A percentile compares a stretch with the other conserved stretches of the same genome.
Evolutionary conservation across 2,329 filamentous ascomycete genomes (phyloP).

Genomic region (Cytospora chrysosperma): DNA sequence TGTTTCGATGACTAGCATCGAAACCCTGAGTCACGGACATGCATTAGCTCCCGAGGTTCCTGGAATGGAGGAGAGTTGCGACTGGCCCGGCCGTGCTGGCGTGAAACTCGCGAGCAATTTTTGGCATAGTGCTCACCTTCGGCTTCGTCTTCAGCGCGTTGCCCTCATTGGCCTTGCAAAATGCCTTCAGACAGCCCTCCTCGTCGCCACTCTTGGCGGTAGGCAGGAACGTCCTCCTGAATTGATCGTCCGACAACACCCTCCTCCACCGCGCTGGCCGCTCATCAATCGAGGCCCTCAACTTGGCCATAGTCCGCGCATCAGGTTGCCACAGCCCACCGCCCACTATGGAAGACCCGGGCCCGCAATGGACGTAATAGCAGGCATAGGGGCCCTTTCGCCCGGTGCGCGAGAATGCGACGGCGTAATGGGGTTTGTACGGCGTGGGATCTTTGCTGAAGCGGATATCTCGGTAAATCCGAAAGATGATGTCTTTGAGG

Average conservation of each 20-base stretch:
- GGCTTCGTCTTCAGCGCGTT: slow-evolving; percentile 82
- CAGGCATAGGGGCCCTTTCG: slow-evolving; percentile 83
- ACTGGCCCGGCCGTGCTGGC: neutral
- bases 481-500: slow-evolving; percentile 73
- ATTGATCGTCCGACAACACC: slow-evolving; percentile 58
- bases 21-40: slow-evolving; percentile 61
- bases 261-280: slow-evolving; percentile 68
- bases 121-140: slow-evolving; percentile 59
- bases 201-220: slow-evolving; percentile 50
- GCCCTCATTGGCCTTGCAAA: slow-evolving; percentile 66
- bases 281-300: slow-evolving; percentile 75
- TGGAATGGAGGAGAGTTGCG: neutral
- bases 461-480: slow-evolving; percentile 79
- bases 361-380: slow-evolving; percentile 85
- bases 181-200: slow-evolving; percentile 65
- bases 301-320: slow-evolving; percentile 58
- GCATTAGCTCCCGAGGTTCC: neutral
- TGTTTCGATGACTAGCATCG: slow-evolving; percentile 70
- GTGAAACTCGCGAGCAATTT: neutral
- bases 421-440: slow-evolving; percentile 87
- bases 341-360: slow-evolving; percentile 69
- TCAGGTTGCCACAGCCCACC: slow-evolving; percentile 83
- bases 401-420: slow-evolving; percentile 83
- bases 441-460: slow-evolving; percentile 84
- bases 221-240: slow-evolving; percentile 66